Evolutionary conservation across 2,329 filamentous ascomycete genomes (phyloP).

Genomic region (Fusarium euwallaceae): DNA sequence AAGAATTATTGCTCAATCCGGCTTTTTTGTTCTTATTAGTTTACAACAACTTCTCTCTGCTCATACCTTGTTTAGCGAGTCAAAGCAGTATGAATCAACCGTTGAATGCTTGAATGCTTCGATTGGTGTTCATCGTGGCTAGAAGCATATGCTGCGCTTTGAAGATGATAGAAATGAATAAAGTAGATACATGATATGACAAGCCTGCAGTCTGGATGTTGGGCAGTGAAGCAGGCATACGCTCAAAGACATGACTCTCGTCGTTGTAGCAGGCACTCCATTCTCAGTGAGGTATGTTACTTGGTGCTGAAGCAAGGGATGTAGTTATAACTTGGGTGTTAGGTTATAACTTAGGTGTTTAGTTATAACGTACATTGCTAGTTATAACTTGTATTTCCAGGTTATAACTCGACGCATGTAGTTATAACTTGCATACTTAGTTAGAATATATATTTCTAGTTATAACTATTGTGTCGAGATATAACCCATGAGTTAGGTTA

Average conservation of each 20-base stretch:
- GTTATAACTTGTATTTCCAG: not conserved
- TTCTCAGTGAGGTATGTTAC: not conserved
- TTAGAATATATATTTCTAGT: no score
- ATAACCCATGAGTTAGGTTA: not conserved
- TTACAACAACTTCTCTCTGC: conserved; percentile 30
- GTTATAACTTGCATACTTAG: not conserved
- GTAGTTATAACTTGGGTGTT: not conserved
- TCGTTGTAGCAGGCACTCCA: not conserved
- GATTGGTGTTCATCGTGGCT: conserved; percentile 20
- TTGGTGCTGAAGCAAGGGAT: not conserved
- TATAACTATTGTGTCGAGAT: no score
- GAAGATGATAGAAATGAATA: conserved; percentile 15
- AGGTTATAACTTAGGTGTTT: not conserved
- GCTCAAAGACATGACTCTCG: not conserved
- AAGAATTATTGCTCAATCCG: conserved; percentile 35
- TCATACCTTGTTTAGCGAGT: conserved; percentile 37
- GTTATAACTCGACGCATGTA: no score
- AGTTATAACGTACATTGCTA: not conserved
- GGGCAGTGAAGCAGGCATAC: not conserved
- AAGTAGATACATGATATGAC: conserved; percentile 20
- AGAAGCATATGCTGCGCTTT: conserved; percentile 11
- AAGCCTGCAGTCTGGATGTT: not conserved
- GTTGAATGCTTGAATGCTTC: conserved; percentile 31
- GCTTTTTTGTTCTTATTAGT: conserved; percentile 20
- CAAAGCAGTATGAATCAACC: conserved; percentile 38